Evolutionary conservation across 2,329 filamentous ascomycete genomes (phyloP), one percentile per base, ranked within the genome.

Genomic region (Aureobasidium sp.): DNA sequence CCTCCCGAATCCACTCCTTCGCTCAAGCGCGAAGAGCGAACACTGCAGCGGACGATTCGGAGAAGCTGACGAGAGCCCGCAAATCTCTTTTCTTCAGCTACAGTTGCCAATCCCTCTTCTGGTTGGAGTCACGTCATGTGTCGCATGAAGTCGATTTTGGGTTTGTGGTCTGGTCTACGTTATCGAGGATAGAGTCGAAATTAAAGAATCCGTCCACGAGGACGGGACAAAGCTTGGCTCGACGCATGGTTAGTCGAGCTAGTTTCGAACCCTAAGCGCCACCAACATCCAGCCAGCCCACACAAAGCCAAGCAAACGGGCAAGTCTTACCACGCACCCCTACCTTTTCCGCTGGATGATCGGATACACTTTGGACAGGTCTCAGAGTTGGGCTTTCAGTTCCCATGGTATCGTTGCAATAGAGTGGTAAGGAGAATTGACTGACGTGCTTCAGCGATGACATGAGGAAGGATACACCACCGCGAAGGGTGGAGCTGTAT

Each of bases 181-280:
- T 46, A 55, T 55, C 29, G 43, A 33, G 37, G 25, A 55, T 43
- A 55, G 35, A 37, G 51, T 38, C 51, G 25, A 55, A 38, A 17
- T 43, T 53, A 38, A 37, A 11, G 50, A 23, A 23, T 40, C n/a
- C 33, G 31, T 53, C 50, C 47, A 50, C 47, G 47, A 35, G 45
- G 47, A 51, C 21, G 37, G 50, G 35, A 29, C 23, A 53, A 53
- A 53, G 47, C 47, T 51, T 51, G 47, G 47, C 47, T 51, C 29
- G 3, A 27, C 43, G 43, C 43, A 46, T 46, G 23, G 43, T 27
- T 27, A 17, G n/a, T 29, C 27, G 10, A 21, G 27, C 47, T 50
- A 50, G 47, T 25, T 17, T 37, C 31, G n/a, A 50, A 37, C 47
- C 47, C 47, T 37, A 50, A 37, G 19, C 21, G 47, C 47, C 47